Percentiles rank a stretch among this genome's conserved stretches.
These are phyloP conservation scores for Ceratocystis albifundus DNA, from an alignment of 2,329 filamentous ascomycete species.

Conservation along the genomic window DNA sequence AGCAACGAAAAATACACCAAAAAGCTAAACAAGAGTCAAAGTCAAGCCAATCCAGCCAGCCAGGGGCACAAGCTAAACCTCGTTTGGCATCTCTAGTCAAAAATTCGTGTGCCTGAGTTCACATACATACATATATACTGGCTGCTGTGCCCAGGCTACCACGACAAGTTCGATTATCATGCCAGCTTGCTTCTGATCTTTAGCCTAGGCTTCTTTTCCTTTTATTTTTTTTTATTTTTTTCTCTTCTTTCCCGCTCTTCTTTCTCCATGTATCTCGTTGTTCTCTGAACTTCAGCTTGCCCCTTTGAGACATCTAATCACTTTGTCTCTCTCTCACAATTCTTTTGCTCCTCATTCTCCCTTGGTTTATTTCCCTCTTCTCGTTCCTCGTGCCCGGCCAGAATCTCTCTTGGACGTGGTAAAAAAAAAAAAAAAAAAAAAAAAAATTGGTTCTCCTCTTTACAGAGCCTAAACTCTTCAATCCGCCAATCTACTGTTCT, in stretches of 20 bases:
- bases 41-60: background rate
- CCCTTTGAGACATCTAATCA: background rate
- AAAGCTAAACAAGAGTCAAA: background rate
- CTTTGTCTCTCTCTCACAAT: background rate
- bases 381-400: background rate
- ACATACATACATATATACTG: slow-evolving; percentile 17
- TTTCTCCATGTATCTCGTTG: too few relatives aligned
- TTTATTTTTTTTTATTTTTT: too few relatives aligned
- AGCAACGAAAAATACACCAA: background rate
- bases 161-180: too few relatives aligned
- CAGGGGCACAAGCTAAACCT: slow-evolving; percentile 19
- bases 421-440: background rate
- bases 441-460: slow-evolving; percentile 1
- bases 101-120: slow-evolving; percentile 13
- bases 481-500: background rate
- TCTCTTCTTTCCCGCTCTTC: background rate
- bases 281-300: too few relatives aligned
- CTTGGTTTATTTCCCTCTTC: slow-evolving; percentile 1
- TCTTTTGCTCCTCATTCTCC: background rate
- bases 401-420: background rate
- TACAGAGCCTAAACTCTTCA: background rate
- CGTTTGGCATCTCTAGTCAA: slow-evolving; percentile 17
- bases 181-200: background rate
- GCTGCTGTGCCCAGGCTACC: slow-evolving; percentile 2
- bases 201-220: background rate